Percentiles rank a stretch among this genome's conserved stretches.
These are phyloP conservation scores for Scleromitrula shiraiana DNA, from an alignment of 2,329 filamentous ascomycete genomes.

Conservation along the genomic window DNA sequence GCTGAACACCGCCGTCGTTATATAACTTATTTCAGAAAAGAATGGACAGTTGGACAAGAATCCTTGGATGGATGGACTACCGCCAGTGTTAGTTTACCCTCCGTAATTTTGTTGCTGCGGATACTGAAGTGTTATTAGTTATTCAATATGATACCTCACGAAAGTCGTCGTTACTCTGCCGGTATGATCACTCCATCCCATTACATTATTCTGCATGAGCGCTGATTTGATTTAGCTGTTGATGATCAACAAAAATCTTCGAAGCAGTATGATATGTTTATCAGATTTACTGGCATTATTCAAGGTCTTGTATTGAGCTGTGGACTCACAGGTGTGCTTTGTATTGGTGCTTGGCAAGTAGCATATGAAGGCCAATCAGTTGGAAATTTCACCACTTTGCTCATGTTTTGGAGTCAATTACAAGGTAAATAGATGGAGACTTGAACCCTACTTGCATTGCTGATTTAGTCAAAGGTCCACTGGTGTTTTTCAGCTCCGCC, in stretches of 20 bases:
- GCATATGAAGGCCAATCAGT: slow-evolving; percentile 39
- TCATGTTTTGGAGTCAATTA: slow-evolving; percentile 55
- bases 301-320: slow-evolving; percentile 44
- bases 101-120: background rate
- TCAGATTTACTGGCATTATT: slow-evolving; percentile 39
- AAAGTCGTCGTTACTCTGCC: slow-evolving; percentile 40
- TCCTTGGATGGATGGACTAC: slow-evolving; percentile 34
- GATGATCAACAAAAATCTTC: slow-evolving; percentile 32
- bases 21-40: slow-evolving; percentile 28
- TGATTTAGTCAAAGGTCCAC: slow-evolving; percentile 24
- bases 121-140: slow-evolving; percentile 17
- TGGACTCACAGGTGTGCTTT: slow-evolving; percentile 37
- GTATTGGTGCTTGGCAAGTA: slow-evolving; percentile 24
- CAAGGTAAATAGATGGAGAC: slow-evolving; percentile 27
- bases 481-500: slow-evolving; percentile 34
- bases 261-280: slow-evolving; percentile 29
- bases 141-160: slow-evolving; percentile 51
- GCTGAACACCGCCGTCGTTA: slow-evolving; percentile 30
- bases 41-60: slow-evolving; percentile 32
- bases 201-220: background rate
- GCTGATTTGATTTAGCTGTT: slow-evolving; percentile 25
- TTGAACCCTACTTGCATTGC: slow-evolving; percentile 13
- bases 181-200: slow-evolving; percentile 18
- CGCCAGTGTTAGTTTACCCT: slow-evolving; percentile 29
- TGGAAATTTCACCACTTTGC: slow-evolving; percentile 56